phyloP scores from a whole-genome alignment of 768 basidiomycete species.

The Phlebiopsis flavidoalba region DNA sequence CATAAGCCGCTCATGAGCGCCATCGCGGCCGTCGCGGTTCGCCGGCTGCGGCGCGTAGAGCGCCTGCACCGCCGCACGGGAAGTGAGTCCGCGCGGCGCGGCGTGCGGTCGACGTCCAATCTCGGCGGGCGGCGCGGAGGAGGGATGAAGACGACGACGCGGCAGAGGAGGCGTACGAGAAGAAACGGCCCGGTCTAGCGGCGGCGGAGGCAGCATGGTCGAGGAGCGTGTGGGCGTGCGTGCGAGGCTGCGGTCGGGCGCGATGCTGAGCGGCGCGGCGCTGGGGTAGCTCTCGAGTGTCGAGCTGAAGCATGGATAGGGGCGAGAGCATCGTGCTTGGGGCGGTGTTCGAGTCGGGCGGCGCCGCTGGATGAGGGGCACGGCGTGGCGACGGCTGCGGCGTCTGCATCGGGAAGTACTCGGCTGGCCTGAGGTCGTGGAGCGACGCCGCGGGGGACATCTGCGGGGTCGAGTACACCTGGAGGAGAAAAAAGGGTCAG shows the following conservation, averaged over 20 bases:
- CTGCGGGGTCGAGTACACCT: constrained; percentile 8
- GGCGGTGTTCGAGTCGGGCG: constrained; percentile 20
- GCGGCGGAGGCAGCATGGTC: neutral
- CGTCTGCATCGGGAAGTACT: constrained; percentile 3
- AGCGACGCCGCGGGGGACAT: constrained; percentile 4
- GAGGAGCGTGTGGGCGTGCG: neutral
- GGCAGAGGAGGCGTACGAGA: neutral
- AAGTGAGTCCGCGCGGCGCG: constrained; percentile 18
- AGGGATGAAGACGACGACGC: neutral
- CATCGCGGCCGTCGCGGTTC: neutral
- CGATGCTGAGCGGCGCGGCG: neutral
- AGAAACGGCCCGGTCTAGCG: no score
- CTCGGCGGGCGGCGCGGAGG: constrained; percentile 1
- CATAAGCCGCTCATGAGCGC: neutral
- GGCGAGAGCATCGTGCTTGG: constrained; percentile 24
- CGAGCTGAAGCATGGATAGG: constrained; percentile 28
- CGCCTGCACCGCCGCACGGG: constrained; percentile 13
- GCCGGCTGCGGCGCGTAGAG: neutral
- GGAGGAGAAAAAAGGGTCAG: neutral
- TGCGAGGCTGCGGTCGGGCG: neutral
- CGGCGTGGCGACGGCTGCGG: neutral
- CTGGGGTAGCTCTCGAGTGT: constrained; percentile 14
- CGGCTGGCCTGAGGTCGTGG: constrained; percentile 2
- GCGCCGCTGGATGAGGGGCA: constrained; percentile 15
- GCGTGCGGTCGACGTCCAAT: constrained; percentile 19